phyloP scores from a whole-genome alignment of 768 basidiomycete species.

The Psilocybe azurescens region DNA sequence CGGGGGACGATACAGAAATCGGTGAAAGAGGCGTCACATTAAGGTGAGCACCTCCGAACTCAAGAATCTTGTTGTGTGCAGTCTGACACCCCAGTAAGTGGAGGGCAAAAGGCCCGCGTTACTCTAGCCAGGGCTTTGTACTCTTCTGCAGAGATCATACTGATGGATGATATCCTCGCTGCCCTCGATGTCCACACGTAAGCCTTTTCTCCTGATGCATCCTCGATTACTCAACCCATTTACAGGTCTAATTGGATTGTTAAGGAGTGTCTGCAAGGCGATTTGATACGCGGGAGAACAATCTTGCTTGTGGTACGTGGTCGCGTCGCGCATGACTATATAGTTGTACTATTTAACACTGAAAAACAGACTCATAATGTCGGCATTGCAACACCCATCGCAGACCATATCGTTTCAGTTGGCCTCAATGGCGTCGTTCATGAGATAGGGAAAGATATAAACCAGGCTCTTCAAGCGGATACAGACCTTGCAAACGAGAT shows the following conservation, averaged over 20 bases:
- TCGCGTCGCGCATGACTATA: neutral
- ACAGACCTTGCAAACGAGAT: slow-evolving; percentile 30
- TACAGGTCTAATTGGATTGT: slow-evolving; percentile 85
- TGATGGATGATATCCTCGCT: slow-evolving; percentile 79
- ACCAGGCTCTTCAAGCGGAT: slow-evolving; percentile 48
- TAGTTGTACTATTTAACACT: neutral
- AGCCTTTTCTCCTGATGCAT: neutral
- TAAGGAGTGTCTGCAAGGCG: slow-evolving; percentile 77
- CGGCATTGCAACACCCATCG: slow-evolving; percentile 57
- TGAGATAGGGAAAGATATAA: slow-evolving; percentile 50
- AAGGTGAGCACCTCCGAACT: slow-evolving; percentile 21
- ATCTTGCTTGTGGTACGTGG: slow-evolving; percentile 73
- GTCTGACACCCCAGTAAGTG: slow-evolving; percentile 27
- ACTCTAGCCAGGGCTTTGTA: slow-evolving; percentile 53
- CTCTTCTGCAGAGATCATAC: slow-evolving; percentile 58
- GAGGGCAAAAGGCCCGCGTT: slow-evolving; percentile 54
- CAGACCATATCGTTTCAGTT: slow-evolving; percentile 61
- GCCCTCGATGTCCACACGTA: slow-evolving; percentile 53
- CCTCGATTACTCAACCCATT: slow-evolving; percentile 20
- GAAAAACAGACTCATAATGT: slow-evolving; percentile 50
- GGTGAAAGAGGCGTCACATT: slow-evolving; percentile 73
- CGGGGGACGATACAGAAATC: slow-evolving; percentile 72
- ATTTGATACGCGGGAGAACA: slow-evolving; percentile 78
- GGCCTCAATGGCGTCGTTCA: slow-evolving; percentile 54
- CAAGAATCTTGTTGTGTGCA: neutral